Evolutionary conservation across 257 asterid genomes (phyloP).

Genomic region (Anisodus acutangulus): DNA sequence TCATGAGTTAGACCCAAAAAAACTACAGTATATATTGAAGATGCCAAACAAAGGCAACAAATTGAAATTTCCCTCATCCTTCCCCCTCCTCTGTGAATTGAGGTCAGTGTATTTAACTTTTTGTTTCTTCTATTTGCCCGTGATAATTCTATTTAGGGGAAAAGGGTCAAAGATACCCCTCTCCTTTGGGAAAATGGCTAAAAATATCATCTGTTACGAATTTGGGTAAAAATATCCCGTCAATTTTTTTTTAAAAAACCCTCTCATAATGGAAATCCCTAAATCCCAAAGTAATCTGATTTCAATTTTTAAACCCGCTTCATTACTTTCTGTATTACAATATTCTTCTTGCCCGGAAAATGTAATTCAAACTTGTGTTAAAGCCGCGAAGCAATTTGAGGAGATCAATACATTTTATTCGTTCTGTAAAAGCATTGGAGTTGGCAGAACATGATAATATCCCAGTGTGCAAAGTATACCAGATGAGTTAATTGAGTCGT

Average conservation of each 20-base stretch:
- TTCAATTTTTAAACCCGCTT: too few relatives aligned
- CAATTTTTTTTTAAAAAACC: too few relatives aligned
- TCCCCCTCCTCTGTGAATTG: neutral
- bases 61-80: neutral
- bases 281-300: too few relatives aligned
- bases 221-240: too few relatives aligned
- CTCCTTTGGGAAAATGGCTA: too few relatives aligned
- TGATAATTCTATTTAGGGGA: neutral
- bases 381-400: slow-evolving; percentile 70
- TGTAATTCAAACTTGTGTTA: slow-evolving; percentile 63
- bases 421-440: slow-evolving; percentile 62
- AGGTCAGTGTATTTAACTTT: neutral
- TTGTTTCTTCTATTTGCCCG: neutral
- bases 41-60: slow-evolving; percentile 6
- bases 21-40: slow-evolving; percentile 24
- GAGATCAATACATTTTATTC: slow-evolving; percentile 66
- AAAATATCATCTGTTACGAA: too few relatives aligned
- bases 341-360: slow-evolving; percentile 1
- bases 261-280: too few relatives aligned
- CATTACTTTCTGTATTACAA: too few relatives aligned
- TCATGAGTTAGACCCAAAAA: slow-evolving; percentile 17
- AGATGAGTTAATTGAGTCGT: slow-evolving; percentile 66
- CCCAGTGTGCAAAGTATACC: slow-evolving; percentile 68
- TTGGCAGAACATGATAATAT: slow-evolving; percentile 71
- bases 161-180: too few relatives aligned